Evolutionary conservation across 306 rosid species (phyloP).

Genomic region (Oxytropis ochrocephala): DNA sequence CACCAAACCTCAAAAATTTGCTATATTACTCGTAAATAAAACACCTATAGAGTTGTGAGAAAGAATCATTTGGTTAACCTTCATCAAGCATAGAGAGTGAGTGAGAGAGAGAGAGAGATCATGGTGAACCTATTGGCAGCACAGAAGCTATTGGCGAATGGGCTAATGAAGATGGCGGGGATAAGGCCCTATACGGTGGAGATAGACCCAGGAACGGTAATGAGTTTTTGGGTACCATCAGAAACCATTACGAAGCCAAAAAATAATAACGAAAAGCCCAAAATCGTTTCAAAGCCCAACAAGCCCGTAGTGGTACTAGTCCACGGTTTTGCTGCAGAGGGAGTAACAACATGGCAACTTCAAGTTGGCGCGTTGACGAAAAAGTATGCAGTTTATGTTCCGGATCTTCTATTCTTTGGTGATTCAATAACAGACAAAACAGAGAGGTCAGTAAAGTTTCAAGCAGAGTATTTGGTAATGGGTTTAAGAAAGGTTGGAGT

Average conservation of each 20-base stretch:
- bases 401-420: conserved; percentile 80
- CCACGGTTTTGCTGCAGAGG: conserved; percentile 76
- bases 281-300: conserved; percentile 12
- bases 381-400: conserved; percentile 58
- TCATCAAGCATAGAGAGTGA: no score
- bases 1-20: no score
- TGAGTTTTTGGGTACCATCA: conserved; percentile 62
- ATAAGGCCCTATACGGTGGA: conserved; percentile 43
- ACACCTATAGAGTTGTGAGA: no score
- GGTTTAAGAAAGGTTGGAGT: conserved; percentile 65
- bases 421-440: conserved; percentile 47
- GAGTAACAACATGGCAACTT: conserved; percentile 65
- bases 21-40: no score
- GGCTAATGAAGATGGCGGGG: conserved; percentile 58
- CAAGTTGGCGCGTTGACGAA: conserved; percentile 50
- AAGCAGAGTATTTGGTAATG: conserved; percentile 62
- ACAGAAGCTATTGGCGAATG: conserved; percentile 27
- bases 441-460: conserved; percentile 53
- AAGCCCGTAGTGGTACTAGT: conserved; percentile 63
- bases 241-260: conserved; percentile 35
- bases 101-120: not conserved
- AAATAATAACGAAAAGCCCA: not conserved
- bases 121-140: conserved; percentile 55
- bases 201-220: conserved; percentile 53
- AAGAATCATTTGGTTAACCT: no score